phyloP scores from a whole-genome alignment of 768 basidiomycete species.

The Lactarius sp. region DNA sequence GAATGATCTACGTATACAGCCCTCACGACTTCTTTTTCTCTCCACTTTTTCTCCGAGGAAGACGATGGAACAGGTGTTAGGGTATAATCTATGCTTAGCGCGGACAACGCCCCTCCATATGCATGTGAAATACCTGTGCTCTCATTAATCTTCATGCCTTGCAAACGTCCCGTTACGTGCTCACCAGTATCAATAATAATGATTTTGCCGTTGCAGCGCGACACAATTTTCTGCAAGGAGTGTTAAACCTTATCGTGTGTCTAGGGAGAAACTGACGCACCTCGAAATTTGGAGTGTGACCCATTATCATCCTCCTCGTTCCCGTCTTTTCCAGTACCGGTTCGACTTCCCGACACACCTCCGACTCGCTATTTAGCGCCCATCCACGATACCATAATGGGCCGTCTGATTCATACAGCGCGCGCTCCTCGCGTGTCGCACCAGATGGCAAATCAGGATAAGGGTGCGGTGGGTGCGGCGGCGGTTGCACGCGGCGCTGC shows the following conservation, averaged over 20 bases:
- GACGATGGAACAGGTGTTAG: slow-evolving; percentile 52
- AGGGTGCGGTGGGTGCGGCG: slow-evolving; percentile 74
- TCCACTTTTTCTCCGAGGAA: slow-evolving; percentile 42
- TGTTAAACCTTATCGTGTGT: neutral
- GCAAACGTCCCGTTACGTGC: slow-evolving; percentile 11
- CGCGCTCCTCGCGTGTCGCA: slow-evolving; percentile 60
- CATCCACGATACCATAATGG: slow-evolving; percentile 96
- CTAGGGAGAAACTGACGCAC: slow-evolving; percentile 35
- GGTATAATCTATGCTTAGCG: slow-evolving; percentile 81
- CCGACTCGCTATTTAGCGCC: slow-evolving; percentile 68
- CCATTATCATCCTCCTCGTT: slow-evolving; percentile 89
- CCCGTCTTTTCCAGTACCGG: slow-evolving; percentile 68
- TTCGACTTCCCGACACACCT: slow-evolving; percentile 67
- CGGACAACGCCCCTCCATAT: slow-evolving; percentile 89
- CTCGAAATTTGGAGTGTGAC: slow-evolving; percentile 89
- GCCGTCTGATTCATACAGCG: slow-evolving; percentile 71
- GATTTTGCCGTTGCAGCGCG: slow-evolving; percentile 85
- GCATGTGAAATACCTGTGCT: slow-evolving; percentile 84
- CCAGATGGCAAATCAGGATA: slow-evolving; percentile 67
- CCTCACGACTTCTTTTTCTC: slow-evolving; percentile 58
- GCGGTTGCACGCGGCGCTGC: slow-evolving; percentile 60
- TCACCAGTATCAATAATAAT: slow-evolving; percentile 93
- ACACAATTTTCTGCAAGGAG: slow-evolving; percentile 55
- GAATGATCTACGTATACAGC: slow-evolving; percentile 55
- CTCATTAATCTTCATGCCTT: neutral